Evolutionary conservation across 495 filamentous ascomycete species (phyloP).

Genomic region (Sporormia fimetaria): DNA sequence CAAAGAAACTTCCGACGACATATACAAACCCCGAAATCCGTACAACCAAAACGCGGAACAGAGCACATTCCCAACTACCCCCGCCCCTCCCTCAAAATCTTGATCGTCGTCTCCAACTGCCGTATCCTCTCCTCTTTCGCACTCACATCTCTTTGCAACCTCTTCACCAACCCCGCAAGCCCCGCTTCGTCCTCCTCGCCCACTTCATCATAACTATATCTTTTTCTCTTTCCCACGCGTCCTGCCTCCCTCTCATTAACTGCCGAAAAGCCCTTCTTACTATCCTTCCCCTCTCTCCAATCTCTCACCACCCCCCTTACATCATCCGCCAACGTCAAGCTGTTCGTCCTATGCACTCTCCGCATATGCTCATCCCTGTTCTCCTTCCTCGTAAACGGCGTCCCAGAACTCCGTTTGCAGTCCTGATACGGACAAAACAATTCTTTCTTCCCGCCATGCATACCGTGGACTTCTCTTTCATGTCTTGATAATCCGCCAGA

Average conservation of each 20-base stretch:
- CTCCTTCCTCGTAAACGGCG: conserved; percentile 76
- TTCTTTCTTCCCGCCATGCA: conserved; percentile 71
- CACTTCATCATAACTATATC: conserved; percentile 5
- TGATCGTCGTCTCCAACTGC: conserved; percentile 25
- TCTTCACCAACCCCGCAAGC: conserved; percentile 46
- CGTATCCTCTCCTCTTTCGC: conserved; percentile 24
- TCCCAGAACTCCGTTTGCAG: conserved; percentile 66
- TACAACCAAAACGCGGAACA: not conserved
- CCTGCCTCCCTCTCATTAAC: too few relatives aligned
- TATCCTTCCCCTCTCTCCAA: not conserved
- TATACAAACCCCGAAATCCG: conserved; percentile 1
- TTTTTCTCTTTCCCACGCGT: conserved; percentile 36
- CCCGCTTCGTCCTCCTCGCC: conserved; percentile 34
- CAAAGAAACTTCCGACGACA: conserved; percentile 5
- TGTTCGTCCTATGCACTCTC: conserved; percentile 44
- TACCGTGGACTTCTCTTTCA: conserved; percentile 81
- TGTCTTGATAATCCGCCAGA: conserved; percentile 78
- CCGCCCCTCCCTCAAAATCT: too few relatives aligned
- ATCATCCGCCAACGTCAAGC: conserved; percentile 35
- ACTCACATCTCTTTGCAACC: conserved; percentile 45
- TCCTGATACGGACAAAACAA: conserved; percentile 66
- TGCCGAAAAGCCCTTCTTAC: too few relatives aligned
- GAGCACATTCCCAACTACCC: not conserved
- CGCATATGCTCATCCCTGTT: conserved; percentile 82
- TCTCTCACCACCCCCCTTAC: too few relatives aligned